Base-by-base conservation (phyloP, 331 rosid genomes). In the Erythrophleum ivorense region DNA sequence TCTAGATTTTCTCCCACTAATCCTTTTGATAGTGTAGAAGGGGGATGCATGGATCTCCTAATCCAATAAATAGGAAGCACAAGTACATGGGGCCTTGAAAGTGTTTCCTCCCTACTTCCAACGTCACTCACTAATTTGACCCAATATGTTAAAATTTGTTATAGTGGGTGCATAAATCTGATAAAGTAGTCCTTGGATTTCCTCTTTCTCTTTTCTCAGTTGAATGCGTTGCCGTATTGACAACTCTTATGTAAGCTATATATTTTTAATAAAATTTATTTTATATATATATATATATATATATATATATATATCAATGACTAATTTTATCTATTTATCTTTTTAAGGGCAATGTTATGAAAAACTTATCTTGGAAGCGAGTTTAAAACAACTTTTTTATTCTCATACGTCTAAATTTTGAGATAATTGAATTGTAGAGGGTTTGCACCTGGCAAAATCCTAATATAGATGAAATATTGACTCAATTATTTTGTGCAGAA, bases 401-500 rank as follows among this genome's bases (percentile, higher is more conserved):
- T 9, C 2, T 31, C 13, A 57, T 57, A 57, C 9, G 3, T 3
- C 9, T 21, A 57, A 57, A 57, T 19, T 3, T 21, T 58, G 14
- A 58, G 65, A 58, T 4, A 24, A 29, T 59, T 62, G 10, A 13
- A 31, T 31, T 62, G 9, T 60, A 0, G 40, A 29, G 18, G 29
- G 1, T 12, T 60, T 60, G 0, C 67, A 24, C 18, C 8, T 62
- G 11, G 31, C 68, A 33, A 9, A 62, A 31, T 62, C 5, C 33
- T 62, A 6, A 14, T 21, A 63, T 33, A 21, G 34, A 33, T 19
- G 13, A 8, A 33, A 36, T 62, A 14, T 33, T 33, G 19, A 33
- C n/a, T 63, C 19, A 63, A 63, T 5, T 43, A 43, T 63, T 45
- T 65, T 78, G 66, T 52, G 83, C 94, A 94, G 98, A 92, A 94